A percentile compares a stretch with the other conserved stretches of the same genome.
Conservation (phyloP, 352 stramenopile species). For the Pelagophyceae sp. region DNA sequence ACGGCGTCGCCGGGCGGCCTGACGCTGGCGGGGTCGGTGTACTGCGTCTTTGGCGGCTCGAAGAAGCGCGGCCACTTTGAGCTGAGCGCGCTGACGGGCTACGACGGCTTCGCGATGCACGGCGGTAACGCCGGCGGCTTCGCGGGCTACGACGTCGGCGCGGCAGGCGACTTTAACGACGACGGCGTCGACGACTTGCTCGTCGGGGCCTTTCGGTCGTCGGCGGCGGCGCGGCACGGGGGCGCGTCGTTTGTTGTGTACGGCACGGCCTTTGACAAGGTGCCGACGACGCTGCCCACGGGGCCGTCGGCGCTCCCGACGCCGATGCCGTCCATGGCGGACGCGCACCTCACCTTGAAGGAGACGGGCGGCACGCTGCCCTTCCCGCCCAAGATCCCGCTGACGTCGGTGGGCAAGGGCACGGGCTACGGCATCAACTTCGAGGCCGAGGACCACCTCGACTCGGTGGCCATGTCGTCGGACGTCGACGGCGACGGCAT, state of each 20-base stretch:
- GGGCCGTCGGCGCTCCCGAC: constrained; percentile 3
- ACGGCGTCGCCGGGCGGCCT: not conserved
- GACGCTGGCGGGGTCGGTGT: not conserved
- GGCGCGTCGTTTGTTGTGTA: not conserved
- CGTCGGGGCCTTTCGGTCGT: not conserved
- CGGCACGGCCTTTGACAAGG: not conserved
- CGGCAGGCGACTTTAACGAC: constrained; percentile 9
- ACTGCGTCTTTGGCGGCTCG: not conserved
- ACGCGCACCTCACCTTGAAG: not conserved
- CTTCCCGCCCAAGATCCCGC: not conserved
- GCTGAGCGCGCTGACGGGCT: not conserved
- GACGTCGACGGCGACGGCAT: constrained; percentile 12
- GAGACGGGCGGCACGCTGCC: not conserved
- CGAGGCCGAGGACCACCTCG: not conserved
- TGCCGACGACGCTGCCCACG: not conserved
- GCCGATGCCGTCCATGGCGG: not conserved
- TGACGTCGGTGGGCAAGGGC: not conserved
- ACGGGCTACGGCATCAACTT: not conserved
- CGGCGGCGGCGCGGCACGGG: not conserved
- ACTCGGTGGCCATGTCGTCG: not conserved
- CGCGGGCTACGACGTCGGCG: constrained; percentile 6
- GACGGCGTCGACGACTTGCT: constrained; percentile 10
- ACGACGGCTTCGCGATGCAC: constrained; percentile 4
- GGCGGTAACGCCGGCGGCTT: not conserved
- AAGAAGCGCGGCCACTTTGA: not conserved